Conservation (phyloP, 768 basidiomycete genomes). For the Xerocomus spinulosus region DNA sequence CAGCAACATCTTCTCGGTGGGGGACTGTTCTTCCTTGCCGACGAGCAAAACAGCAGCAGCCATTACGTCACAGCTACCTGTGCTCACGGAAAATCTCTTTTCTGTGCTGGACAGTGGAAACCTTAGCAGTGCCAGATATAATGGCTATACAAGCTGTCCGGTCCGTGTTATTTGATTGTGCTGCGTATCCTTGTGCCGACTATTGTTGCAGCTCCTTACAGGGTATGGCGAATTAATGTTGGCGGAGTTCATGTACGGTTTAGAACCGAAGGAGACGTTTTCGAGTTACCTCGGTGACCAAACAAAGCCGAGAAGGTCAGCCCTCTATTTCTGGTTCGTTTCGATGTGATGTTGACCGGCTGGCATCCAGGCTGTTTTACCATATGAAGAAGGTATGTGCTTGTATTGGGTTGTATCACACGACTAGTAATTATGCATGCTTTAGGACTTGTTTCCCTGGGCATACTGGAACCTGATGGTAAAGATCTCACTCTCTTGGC, state of each 20-base stretch:
- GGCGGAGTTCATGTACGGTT: constrained; percentile 92
- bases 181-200: constrained; percentile 1
- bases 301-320: constrained; percentile 65
- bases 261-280: constrained; percentile 86
- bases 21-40: constrained; percentile 89
- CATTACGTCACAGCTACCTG: constrained; percentile 85
- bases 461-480: constrained; percentile 76
- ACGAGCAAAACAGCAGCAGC: constrained; percentile 97
- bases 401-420: not conserved
- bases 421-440: not conserved
- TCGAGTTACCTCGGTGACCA: constrained; percentile 65
- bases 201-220: constrained; percentile 57
- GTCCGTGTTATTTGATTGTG: constrained; percentile 39
- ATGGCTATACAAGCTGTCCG: constrained; percentile 87
- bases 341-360: constrained; percentile 5
- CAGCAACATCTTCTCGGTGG: constrained; percentile 81
- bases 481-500: not conserved
- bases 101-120: constrained; percentile 70
- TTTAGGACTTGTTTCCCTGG: constrained; percentile 35
- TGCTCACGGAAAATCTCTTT: constrained; percentile 85
- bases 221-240: constrained; percentile 82
- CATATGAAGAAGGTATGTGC: constrained; percentile 64
- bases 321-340: constrained; percentile 2
- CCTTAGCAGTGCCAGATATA: constrained; percentile 66
- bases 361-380: constrained; percentile 52